Percentiles rank a stretch among this genome's conserved stretches.
Evolutionary conservation across 1,284 basidiomycete species (phyloP).

Genomic region (Meira nashicola): DNA sequence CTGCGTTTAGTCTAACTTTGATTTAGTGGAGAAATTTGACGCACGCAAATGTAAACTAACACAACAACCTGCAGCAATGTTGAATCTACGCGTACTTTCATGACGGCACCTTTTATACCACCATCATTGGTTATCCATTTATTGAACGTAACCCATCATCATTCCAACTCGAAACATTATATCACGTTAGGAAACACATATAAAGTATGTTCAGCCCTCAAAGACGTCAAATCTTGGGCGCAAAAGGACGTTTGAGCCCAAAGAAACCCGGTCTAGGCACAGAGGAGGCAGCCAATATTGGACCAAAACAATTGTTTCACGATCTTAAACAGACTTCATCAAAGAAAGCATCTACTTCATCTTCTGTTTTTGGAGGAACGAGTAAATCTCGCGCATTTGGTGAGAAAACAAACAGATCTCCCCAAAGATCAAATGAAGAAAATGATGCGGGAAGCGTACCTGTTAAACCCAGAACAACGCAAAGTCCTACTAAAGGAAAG

Average conservation of each 20-base stretch:
- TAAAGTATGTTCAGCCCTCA: neutral
- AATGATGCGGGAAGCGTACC: neutral
- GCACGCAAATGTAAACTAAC: no score
- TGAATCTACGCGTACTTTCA: no score
- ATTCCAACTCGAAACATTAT: no score
- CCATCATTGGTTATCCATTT: no score
- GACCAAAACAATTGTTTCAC: slow-evolving; percentile 2
- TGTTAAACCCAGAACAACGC: neutral
- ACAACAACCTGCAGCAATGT: no score
- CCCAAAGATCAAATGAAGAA: neutral
- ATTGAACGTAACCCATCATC: no score
- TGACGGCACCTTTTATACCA: no score
- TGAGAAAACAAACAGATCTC: slow-evolving; percentile 7
- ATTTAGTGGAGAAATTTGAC: no score
- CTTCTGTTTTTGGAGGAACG: neutral
- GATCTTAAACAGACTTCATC: slow-evolving; percentile 3
- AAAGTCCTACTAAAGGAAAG: neutral
- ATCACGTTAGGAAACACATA: no score
- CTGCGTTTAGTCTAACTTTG: no score
- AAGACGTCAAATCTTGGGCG: slow-evolving; percentile 3
- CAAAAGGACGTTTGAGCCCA: neutral
- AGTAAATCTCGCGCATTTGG: slow-evolving; percentile 1
- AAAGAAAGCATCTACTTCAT: neutral
- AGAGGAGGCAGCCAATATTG: slow-evolving; percentile 2
- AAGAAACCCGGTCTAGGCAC: slow-evolving; percentile 2